Evolutionary conservation across 2,329 filamentous ascomycete species (phyloP).

Genomic region (Aspergillus japonicus): DNA sequence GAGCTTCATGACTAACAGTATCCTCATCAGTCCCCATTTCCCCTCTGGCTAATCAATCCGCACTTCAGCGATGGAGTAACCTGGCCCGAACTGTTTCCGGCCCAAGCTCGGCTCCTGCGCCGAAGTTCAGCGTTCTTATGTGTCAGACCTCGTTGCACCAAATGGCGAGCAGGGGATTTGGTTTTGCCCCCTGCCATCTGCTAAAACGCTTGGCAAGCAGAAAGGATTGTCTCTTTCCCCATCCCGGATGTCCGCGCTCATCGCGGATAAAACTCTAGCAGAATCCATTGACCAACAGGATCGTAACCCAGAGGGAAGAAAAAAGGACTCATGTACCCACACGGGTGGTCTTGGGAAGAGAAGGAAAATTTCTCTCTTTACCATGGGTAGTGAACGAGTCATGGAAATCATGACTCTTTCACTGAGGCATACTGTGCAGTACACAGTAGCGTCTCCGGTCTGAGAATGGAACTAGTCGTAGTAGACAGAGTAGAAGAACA

Average conservation of each 20-base stretch:
- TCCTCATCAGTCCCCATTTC: neutral
- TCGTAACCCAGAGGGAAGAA: neutral
- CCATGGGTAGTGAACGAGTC: neutral
- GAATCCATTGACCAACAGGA: neutral
- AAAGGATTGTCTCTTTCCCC: neutral
- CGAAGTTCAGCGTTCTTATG: neutral
- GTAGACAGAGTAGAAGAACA: too few species aligned
- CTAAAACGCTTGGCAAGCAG: neutral
- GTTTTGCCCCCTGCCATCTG: neutral
- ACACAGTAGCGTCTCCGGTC: too few species aligned
- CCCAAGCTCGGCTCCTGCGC: neutral
- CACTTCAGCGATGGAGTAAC: neutral
- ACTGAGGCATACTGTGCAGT: too few species aligned
- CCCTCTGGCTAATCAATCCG: neutral
- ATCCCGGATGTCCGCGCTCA: conserved; percentile 3
- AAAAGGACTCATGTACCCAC: neutral
- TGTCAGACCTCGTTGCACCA: neutral
- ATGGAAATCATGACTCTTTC: neutral
- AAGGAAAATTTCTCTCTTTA: neutral
- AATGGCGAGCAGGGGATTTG: neutral
- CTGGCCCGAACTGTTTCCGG: neutral
- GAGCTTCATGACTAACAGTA: neutral
- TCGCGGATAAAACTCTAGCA: conserved; percentile 8
- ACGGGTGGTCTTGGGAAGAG: neutral
- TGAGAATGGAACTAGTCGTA: too few species aligned